Base-by-base conservation (phyloP, 1,284 basidiomycete species). In the Tylopilus sp. region DNA sequence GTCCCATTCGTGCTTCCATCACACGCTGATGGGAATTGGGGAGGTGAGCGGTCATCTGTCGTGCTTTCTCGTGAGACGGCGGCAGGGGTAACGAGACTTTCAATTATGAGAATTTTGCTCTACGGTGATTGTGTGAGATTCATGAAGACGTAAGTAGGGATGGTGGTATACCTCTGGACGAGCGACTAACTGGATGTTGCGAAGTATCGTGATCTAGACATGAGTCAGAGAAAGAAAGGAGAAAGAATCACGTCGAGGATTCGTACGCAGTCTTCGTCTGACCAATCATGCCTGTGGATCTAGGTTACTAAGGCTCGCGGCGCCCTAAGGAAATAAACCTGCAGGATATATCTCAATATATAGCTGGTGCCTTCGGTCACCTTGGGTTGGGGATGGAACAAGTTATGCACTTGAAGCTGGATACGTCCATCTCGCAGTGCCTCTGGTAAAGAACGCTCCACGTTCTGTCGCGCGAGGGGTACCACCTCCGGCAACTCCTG, bases 251-350 rank as follows among this genome's bases (percentile, higher is more conserved):
- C 18, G n/a, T 19, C 34, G 28, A 23, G 41, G 10, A 10, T 36
- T 50, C 48, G 7, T 49, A 50, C 48, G 19, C 48, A 50, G 16
- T 50, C 38, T 36, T 50, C 46, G 23, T 50, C 48, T 1, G 48
- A 50, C 38, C 45, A 50, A 16, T 50, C 16, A 23, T 50, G 48
- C 39, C 48, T 50, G 23, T 19, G 16, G 13, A 48, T 11, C n/a
- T 19, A 19, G 18, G 34, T 35, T 35, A 19, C 9, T 19, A 9
- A 19, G 9, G 34, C 18, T 35, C 8, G 34, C 16, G 19, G 34
- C n/a, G 10, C 9, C 9, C 19, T 10, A 11, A 3, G 34, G 12
- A 41, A 23, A n/a, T 23, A 4, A 26, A 41, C 48, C 30, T 41
- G 16, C 48, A 50, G 21, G 16, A 50, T 49, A 19, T 50, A 50